phyloP scores from a whole-genome alignment of 2,329 filamentous ascomycete genomes.

The Exophiala oligosperma region DNA sequence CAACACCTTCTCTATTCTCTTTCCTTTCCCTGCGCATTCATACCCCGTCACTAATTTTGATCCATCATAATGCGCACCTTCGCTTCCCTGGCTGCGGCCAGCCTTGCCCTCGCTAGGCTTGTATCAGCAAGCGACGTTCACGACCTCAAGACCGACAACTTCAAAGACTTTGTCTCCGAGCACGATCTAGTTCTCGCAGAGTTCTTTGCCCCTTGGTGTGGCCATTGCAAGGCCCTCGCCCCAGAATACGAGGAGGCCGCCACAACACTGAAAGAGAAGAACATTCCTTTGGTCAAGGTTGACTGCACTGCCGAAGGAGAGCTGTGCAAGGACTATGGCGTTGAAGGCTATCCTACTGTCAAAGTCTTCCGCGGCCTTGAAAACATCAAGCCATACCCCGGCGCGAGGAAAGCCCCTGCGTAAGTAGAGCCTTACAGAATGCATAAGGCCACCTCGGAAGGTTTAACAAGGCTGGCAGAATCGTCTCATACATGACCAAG shows the following conservation, averaged over 20 bases:
- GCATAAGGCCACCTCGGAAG: neutral
- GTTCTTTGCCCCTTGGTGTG: slow-evolving; percentile 97
- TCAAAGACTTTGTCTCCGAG: slow-evolving; percentile 79
- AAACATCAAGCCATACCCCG: slow-evolving; percentile 77
- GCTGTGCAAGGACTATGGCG: slow-evolving; percentile 84
- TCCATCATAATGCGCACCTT: slow-evolving; percentile 25
- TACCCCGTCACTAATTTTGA: neutral
- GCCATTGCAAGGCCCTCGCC: slow-evolving; percentile 96
- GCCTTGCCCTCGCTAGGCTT: slow-evolving; percentile 41
- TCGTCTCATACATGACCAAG: slow-evolving; percentile 93
- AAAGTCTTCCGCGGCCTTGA: slow-evolving; percentile 96
- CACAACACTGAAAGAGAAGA: slow-evolving; percentile 49
- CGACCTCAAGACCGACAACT: slow-evolving; percentile 81
- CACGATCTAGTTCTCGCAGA: slow-evolving; percentile 91
- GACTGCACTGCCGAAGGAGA: slow-evolving; percentile 95
- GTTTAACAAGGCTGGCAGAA: slow-evolving; percentile 39
- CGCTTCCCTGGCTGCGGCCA: slow-evolving; percentile 34
- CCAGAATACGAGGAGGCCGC: slow-evolving; percentile 53
- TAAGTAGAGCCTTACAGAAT: slow-evolving; percentile 37
- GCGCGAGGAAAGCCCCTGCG: slow-evolving; percentile 82
- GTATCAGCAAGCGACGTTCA: slow-evolving; percentile 70
- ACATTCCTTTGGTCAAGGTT: slow-evolving; percentile 50
- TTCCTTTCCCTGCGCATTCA: neutral
- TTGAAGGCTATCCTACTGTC: slow-evolving; percentile 97
- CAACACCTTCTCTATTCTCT: slow-evolving; percentile 1